A percentile compares a stretch with the other conserved stretches of the same genome.
Conservation (phyloP, 768 basidiomycete species). For the Auriculariales sp. region DNA sequence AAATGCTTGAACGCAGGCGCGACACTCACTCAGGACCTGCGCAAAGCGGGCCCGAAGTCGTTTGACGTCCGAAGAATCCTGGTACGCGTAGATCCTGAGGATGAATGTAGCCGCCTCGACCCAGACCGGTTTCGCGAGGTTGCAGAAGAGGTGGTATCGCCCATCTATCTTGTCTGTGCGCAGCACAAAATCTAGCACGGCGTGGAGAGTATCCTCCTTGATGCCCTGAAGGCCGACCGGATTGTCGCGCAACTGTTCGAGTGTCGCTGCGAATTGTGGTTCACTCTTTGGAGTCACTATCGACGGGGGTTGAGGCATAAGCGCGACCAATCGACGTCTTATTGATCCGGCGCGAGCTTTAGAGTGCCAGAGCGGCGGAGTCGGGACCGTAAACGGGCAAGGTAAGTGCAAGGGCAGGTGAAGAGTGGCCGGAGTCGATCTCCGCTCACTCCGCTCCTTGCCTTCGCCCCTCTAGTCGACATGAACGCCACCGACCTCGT, state of each 20-base stretch:
- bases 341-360: no score
- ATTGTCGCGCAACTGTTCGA: constrained; percentile 39
- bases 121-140: constrained; percentile 37
- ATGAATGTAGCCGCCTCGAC: constrained; percentile 66
- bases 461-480: neutral
- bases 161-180: constrained; percentile 20
- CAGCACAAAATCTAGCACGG: constrained; percentile 42
- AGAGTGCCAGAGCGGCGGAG: no score
- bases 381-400: no score
- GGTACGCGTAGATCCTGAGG: constrained; percentile 69
- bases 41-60: constrained; percentile 48
- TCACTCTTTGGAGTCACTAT: constrained; percentile 4
- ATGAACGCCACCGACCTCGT: constrained; percentile 49
- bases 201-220: constrained; percentile 32
- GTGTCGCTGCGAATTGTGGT: constrained; percentile 29
- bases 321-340: no score
- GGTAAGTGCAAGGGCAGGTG: neutral
- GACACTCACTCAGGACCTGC: constrained; percentile 45
- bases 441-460: neutral
- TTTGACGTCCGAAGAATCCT: constrained; percentile 35
- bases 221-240: constrained; percentile 39
- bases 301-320: no score
- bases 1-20: constrained; percentile 54
- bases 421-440: neutral
- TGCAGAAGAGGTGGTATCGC: constrained; percentile 72